Percentiles rank a stretch among this genome's conserved stretches.
Evolutionary conservation across 768 basidiomycete genomes (phyloP).

Genomic region (Suillus variegatus): DNA sequence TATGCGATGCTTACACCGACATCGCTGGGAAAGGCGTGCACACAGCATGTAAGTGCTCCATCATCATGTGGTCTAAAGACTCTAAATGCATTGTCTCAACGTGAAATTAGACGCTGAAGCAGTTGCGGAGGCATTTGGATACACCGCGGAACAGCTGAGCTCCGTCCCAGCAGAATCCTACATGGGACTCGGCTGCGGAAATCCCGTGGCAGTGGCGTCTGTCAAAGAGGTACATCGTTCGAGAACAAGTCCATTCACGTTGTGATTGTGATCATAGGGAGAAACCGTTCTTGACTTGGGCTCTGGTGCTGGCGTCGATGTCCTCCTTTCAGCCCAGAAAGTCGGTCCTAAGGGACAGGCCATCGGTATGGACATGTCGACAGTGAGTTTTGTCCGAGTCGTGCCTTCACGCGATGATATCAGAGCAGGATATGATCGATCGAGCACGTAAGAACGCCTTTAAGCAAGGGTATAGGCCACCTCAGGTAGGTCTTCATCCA

Average conservation of each 20-base stretch:
- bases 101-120: slow-evolving; percentile 28
- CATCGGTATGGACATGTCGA: slow-evolving; percentile 56
- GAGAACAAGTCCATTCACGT: not conserved
- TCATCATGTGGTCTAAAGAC: not conserved
- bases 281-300: slow-evolving; percentile 60
- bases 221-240: slow-evolving; percentile 42
- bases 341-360: slow-evolving; percentile 51
- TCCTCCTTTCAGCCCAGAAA: slow-evolving; percentile 52
- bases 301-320: slow-evolving; percentile 56
- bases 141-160: slow-evolving; percentile 43
- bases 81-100: not conserved
- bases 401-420: not conserved
- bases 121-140: slow-evolving; percentile 49
- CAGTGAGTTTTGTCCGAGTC: slow-evolving; percentile 31
- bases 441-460: slow-evolving; percentile 48
- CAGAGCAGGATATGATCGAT: slow-evolving; percentile 49
- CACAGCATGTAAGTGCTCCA: slow-evolving; percentile 15
- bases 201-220: slow-evolving; percentile 47
- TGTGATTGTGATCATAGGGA: slow-evolving; percentile 38
- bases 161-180: slow-evolving; percentile 45
- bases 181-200: slow-evolving; percentile 57
- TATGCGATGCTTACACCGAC: slow-evolving; percentile 8
- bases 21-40: slow-evolving; percentile 8
- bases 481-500: slow-evolving; percentile 52
- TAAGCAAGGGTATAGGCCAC: slow-evolving; percentile 42